Conservation (phyloP, 169 alveolate species). For the Plasmodium reichenowi region DNA sequence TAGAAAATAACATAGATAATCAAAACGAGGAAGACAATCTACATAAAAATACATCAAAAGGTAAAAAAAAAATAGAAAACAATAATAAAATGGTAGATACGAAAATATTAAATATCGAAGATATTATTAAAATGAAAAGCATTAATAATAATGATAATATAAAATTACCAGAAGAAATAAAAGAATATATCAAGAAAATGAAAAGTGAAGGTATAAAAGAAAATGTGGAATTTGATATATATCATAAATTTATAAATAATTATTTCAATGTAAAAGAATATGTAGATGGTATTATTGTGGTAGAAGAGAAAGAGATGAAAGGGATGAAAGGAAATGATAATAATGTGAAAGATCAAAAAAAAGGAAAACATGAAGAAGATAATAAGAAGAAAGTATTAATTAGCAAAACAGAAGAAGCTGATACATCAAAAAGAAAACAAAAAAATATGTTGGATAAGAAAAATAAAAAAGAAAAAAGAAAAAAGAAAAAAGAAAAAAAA, state of each 20-base stretch:
- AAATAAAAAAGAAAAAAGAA: neutral
- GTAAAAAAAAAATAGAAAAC: neutral
- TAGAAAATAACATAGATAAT: neutral
- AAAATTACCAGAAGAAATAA: neutral
- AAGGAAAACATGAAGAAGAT: neutral
- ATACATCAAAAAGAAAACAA: neutral
- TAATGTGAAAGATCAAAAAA: neutral
- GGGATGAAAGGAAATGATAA: neutral
- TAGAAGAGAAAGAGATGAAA: neutral
- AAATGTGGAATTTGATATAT: neutral
- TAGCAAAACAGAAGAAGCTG: neutral
- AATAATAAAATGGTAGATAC: neutral
- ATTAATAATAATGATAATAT: neutral
- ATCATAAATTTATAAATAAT: neutral
- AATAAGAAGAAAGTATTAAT: neutral
- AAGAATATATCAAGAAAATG: slow-evolving; percentile 1
- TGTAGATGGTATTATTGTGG: neutral
- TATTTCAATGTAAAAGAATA: slow-evolving; percentile 10
- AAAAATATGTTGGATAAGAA: neutral
- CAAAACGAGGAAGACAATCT: neutral
- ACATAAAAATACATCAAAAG: neutral
- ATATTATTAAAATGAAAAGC: neutral
- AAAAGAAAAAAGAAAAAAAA: neutral
- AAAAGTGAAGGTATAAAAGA: slow-evolving; percentile 3
- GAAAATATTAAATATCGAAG: neutral